A percentile compares a stretch with the other conserved stretches of the same genome.
These are phyloP conservation scores for Rubia tinctorum DNA, from an alignment of 305 asterid genomes.

Conservation along the genomic window DNA sequence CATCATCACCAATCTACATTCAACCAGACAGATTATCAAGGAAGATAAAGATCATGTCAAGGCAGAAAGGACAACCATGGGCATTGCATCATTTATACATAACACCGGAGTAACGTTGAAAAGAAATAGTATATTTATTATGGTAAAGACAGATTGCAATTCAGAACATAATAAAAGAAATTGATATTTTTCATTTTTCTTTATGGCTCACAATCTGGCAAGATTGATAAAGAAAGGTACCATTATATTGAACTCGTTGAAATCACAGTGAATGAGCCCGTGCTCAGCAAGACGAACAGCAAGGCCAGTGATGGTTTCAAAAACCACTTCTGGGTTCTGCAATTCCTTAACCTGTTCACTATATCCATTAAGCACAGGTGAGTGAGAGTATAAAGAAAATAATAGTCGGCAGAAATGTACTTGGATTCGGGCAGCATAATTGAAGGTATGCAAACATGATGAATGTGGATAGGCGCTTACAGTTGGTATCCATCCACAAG, in stretches of 20 bases:
- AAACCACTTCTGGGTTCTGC: conserved; percentile 69
- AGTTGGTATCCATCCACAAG: conserved; percentile 89
- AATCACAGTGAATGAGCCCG: conserved; percentile 96
- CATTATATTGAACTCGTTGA: conserved; percentile 94
- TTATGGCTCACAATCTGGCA: not conserved
- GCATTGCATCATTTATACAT: not conserved
- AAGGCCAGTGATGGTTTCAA: conserved; percentile 74
- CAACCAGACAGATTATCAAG: not conserved
- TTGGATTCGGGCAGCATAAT: not conserved
- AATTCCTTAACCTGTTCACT: conserved; percentile 94
- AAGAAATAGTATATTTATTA: not conserved
- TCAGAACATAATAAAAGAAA: not conserved
- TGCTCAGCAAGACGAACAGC: conserved; percentile 90
- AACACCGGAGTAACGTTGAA: not conserved
- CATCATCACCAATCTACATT: conserved; percentile 72
- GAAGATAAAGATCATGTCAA: not conserved
- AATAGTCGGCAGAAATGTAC: not conserved
- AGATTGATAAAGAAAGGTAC: conserved; percentile 27
- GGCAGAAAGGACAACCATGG: not conserved
- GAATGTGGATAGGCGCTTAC: conserved; percentile 42
- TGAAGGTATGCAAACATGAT: too few species aligned
- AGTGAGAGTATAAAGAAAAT: not conserved
- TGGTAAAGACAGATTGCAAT: not conserved
- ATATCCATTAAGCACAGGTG: not conserved
- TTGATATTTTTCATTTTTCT: not conserved